Conservation (phyloP, 2,329 filamentous ascomycete species). For the Stromatinia cepivora region DNA sequence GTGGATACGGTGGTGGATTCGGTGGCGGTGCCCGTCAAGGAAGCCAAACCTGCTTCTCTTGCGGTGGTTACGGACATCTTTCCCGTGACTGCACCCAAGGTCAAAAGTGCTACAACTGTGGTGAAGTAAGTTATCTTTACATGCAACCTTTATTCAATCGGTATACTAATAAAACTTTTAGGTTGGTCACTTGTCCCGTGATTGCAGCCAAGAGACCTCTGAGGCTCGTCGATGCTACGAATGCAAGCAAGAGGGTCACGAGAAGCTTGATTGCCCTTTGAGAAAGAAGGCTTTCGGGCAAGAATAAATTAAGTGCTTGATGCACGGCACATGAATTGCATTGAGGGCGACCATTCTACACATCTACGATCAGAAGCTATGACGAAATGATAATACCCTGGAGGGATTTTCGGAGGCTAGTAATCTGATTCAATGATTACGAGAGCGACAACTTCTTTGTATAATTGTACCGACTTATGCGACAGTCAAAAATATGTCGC, state of each 20-base stretch:
- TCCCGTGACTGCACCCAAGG: constrained; percentile 96
- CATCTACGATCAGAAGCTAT: constrained; percentile 36
- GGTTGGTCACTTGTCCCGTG: constrained; percentile 51
- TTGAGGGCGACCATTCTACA: constrained; percentile 31
- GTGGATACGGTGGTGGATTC: constrained; percentile 44
- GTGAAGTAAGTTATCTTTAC: constrained; percentile 74
- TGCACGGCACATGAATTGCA: constrained; percentile 33
- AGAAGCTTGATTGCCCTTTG: constrained; percentile 84
- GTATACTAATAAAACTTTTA: constrained; percentile 1
- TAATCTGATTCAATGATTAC: constrained; percentile 40
- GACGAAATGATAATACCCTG: constrained; percentile 35
- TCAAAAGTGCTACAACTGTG: constrained; percentile 99
- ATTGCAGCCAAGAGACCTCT: constrained; percentile 90
- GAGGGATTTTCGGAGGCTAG: constrained; percentile 39
- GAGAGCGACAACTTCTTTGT: constrained; percentile 35
- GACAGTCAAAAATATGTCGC: constrained; percentile 8
- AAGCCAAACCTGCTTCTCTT: constrained; percentile 94
- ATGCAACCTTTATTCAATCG: neutral
- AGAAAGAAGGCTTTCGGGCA: constrained; percentile 21
- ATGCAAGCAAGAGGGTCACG: constrained; percentile 63
- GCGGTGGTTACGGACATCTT: constrained; percentile 96
- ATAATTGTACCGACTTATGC: constrained; percentile 29
- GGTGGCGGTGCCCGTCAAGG: constrained; percentile 53
- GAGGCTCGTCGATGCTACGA: constrained; percentile 98
- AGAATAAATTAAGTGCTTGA: constrained; percentile 54